phyloP scores from a whole-genome alignment of 805 yeast species.

The Yueomyces sp. region DNA sequence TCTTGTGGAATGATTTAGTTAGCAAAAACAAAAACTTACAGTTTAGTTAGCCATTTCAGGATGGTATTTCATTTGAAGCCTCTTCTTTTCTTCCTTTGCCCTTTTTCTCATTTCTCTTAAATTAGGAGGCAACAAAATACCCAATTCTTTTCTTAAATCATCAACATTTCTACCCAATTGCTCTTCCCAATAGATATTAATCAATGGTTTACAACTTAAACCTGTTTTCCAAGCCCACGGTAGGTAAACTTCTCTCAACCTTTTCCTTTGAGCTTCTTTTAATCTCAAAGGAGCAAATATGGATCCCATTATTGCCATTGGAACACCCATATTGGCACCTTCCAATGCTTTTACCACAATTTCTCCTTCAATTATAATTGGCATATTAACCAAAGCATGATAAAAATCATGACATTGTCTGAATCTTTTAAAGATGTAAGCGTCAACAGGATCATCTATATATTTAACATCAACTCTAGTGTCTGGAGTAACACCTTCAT shows the following conservation, averaged over 20 bases:
- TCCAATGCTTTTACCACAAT: constrained; percentile 87
- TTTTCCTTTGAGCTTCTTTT: constrained; percentile 43
- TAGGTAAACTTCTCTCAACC: constrained; percentile 56
- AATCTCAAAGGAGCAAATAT: constrained; percentile 77
- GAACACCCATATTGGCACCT: constrained; percentile 81
- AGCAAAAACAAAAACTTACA: not conserved
- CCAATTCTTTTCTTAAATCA: constrained; percentile 57
- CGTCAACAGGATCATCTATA: constrained; percentile 81
- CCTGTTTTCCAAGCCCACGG: constrained; percentile 85
- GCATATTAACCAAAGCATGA: constrained; percentile 82
- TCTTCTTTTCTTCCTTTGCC: constrained; percentile 10
- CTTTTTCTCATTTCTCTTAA: constrained; percentile 48
- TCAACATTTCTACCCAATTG: constrained; percentile 57
- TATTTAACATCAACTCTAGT: constrained; percentile 79
- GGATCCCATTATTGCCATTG: constrained; percentile 92
- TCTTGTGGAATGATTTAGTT: too few species aligned
- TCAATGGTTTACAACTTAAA: constrained; percentile 54
- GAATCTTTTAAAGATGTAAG: constrained; percentile 85
- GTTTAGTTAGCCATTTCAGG: not conserved
- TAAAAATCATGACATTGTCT: constrained; percentile 96
- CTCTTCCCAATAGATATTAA: constrained; percentile 89
- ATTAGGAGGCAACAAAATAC: constrained; percentile 69
- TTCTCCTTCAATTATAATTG: constrained; percentile 92
- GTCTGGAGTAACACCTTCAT: constrained; percentile 88
- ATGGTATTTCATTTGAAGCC: constrained; percentile 16